A percentile compares a stretch with the other conserved stretches of the same genome.
phyloP scores from a whole-genome alignment of 805 yeast species.

The Monosporozyma servazzii region DNA sequence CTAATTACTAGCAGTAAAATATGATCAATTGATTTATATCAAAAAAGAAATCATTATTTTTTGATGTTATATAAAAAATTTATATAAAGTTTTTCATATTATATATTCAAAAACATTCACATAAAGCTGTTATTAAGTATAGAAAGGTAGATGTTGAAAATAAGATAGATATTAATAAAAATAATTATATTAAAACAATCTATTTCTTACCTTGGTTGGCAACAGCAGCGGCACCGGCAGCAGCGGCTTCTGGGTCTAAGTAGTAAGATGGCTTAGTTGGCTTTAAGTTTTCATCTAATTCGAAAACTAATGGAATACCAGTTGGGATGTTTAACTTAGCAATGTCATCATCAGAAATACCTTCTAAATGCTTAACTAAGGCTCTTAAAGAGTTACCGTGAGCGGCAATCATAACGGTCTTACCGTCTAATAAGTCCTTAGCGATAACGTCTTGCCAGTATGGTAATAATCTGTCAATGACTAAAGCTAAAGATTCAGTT shows the following conservation, averaged over 20 bases:
- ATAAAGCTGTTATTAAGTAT: background rate
- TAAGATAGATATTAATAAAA: background rate
- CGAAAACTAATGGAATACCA: conserved; percentile 96
- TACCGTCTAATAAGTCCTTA: conserved; percentile 71
- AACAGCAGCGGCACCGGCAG: conserved; percentile 98
- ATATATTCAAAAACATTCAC: background rate
- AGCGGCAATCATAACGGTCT: conserved; percentile 89
- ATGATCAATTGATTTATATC: too few relatives aligned
- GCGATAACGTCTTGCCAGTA: conserved; percentile 93
- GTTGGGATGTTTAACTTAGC: conserved; percentile 96
- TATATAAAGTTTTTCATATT: background rate
- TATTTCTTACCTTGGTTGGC: conserved; percentile 84
- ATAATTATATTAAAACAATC: background rate
- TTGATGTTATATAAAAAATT: background rate
- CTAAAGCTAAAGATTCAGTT: conserved; percentile 90
- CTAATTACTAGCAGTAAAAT: too few relatives aligned
- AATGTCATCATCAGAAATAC: conserved; percentile 83
- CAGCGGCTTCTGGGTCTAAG: conserved; percentile 99
- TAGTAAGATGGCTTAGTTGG: conserved; percentile 92
- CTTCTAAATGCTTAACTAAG: conserved; percentile 89
- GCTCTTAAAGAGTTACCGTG: conserved; percentile 99
- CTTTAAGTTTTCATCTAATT: conserved; percentile 75
- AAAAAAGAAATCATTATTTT: conserved; percentile 1
- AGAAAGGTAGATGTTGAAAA: background rate
- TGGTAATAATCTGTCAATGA: conserved; percentile 92